Percentiles rank a stretch among this genome's conserved stretches.
phyloP scores from a whole-genome alignment of 2,329 filamentous ascomycete genomes.

The Penicillium sp. region DNA sequence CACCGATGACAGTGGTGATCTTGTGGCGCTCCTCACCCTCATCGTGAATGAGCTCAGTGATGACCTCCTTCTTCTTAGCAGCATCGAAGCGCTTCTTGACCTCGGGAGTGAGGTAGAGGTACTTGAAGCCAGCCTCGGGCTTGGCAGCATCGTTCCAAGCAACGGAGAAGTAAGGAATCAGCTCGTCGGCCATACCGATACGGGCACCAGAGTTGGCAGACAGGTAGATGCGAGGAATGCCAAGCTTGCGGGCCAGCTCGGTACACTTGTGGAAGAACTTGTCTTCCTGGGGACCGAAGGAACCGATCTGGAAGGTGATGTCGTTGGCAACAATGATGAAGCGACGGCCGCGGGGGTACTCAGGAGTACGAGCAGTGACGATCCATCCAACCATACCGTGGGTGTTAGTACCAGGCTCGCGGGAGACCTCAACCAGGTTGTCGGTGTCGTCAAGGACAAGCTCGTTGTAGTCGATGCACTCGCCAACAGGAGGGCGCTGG shows the following conservation, averaged over 20 bases:
- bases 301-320: constrained; percentile 98
- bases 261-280: constrained; percentile 99
- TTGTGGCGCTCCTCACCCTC: constrained; percentile 89
- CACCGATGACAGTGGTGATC: constrained; percentile 90
- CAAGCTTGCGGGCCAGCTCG: constrained; percentile 88
- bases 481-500: constrained; percentile 81
- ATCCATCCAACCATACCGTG: constrained; percentile 99
- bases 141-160: constrained; percentile 87
- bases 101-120: constrained; percentile 89
- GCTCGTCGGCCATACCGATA: constrained; percentile 92
- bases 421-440: constrained; percentile 87
- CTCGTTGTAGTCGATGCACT: constrained; percentile 93
- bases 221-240: constrained; percentile 95
- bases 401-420: constrained; percentile 91
- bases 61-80: constrained; percentile 72
- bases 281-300: constrained; percentile 94
- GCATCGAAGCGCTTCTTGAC: constrained; percentile 86
- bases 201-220: constrained; percentile 99
- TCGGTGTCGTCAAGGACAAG: constrained; percentile 94
- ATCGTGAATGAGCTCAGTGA: constrained; percentile 85
- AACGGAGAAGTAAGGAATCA: constrained; percentile 96
- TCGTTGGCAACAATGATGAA: constrained; percentile 99
- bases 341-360: constrained; percentile 88
- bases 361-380: constrained; percentile 89
- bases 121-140: constrained; percentile 91